Evolutionary conservation across 1,284 basidiomycete species (phyloP), one percentile per base, ranked within the genome.

Genomic region (Pseudozyma thailandica): DNA sequence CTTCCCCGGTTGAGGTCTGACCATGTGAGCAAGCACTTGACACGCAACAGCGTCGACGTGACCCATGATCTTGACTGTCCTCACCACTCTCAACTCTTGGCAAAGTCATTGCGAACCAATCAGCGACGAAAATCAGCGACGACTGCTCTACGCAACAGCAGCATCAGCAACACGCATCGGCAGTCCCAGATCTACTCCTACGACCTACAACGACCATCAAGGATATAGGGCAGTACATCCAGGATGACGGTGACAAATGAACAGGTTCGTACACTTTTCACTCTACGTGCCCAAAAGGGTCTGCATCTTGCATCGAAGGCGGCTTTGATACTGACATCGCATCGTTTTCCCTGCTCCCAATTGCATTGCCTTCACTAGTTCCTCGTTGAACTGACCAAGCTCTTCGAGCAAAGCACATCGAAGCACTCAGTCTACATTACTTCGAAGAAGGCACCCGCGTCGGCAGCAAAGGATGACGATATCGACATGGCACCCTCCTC

Each of bases 341-440:
- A 20, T n/a, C 23, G 4, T 16, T 15, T 26, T 13, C 25, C 30
- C 20, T 31, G 3, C 7, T 15, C 10, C 10, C 37, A 15, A 35
- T 30, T 10, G 23, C 23, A 6, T 47, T 37, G 30, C 6, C 21
- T 5, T 6, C 8, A 16, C 18, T 52, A 81, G 78, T 81, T 81
- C 56, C 54, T 80, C 20, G 38, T 52, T 43, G 59, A 70, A 30
- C 72, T 81, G 38, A 46, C 50, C 42, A 59, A 62, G 47, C 65
- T 81, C 12, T 80, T 80, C 33, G 50, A 58, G 30, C 38, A 57
- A 5, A 66, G 73, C 37, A 58, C 58, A 8, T 31, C 62, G 1
- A 64, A 75, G 49, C 72, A 79, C 52, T 79, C 79, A 33, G 73
- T 81, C 53, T 79, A 78, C 54, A 45, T 81, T 10, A 68, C 72